A percentile compares a stretch with the other conserved stretches of the same genome.
Evolutionary conservation across 805 yeast genomes (phyloP).

Genomic region (Sugiyamaella boreocaroliniensis): DNA sequence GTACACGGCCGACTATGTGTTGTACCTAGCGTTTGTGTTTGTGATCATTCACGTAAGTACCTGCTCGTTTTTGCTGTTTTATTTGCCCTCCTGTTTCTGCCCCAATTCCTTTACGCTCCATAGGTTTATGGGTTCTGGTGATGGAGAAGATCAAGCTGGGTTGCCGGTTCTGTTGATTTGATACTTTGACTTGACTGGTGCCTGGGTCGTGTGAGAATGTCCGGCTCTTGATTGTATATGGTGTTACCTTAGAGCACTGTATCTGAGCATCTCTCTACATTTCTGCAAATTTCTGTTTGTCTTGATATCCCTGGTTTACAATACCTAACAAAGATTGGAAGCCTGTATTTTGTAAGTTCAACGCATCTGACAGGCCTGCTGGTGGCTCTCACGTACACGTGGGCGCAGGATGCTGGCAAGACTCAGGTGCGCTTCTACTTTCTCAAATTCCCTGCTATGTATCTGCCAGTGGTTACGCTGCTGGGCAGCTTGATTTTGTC

Average conservation of each 20-base stretch:
- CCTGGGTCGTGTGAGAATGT: constrained; percentile 20
- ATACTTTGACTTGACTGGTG: constrained; percentile 17
- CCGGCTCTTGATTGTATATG: constrained; percentile 7
- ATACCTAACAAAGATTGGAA: constrained; percentile 8
- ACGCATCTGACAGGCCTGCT: constrained; percentile 26
- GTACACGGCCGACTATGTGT: constrained; percentile 22
- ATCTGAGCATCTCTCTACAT: constrained; percentile 8
- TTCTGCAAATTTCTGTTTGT: neutral
- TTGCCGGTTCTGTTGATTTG: constrained; percentile 15
- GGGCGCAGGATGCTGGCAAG: constrained; percentile 33
- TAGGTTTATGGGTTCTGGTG: constrained; percentile 30
- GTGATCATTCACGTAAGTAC: constrained; percentile 21
- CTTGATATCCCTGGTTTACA: neutral
- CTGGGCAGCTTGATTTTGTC: constrained; percentile 23
- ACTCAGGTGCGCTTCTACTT: constrained; percentile 26
- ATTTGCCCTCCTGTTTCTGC: constrained; percentile 31
- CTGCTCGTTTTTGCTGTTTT: neutral
- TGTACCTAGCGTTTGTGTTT: constrained; percentile 19
- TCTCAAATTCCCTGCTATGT: constrained; percentile 27
- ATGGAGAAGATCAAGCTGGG: constrained; percentile 31
- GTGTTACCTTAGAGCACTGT: neutral
- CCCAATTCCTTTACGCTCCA: constrained; percentile 24
- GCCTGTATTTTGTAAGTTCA: constrained; percentile 16
- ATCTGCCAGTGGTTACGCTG: constrained; percentile 30
- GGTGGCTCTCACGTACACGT: constrained; percentile 33